Evolutionary conservation across 2,329 filamentous ascomycete species (phyloP).

Genomic region (Zymoseptoria tritici): DNA sequence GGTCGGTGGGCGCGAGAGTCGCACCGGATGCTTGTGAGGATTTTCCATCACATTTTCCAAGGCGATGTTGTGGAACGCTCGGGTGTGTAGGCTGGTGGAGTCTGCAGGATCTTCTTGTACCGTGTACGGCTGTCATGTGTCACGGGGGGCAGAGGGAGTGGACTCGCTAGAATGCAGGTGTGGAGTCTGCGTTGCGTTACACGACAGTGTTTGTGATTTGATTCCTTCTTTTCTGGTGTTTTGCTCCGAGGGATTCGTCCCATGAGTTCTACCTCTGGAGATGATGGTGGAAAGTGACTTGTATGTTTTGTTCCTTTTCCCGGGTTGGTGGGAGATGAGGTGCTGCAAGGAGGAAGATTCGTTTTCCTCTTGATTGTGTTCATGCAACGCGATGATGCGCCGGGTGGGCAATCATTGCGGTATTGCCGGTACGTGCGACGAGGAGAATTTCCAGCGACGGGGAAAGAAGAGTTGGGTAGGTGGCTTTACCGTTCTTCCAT

Average conservation of each 20-base stretch:
- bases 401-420: neutral
- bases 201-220: neutral
- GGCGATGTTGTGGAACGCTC: neutral
- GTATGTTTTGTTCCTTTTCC: too few relatives aligned
- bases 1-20: neutral
- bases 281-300: too few relatives aligned
- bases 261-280: too few relatives aligned
- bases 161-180: neutral
- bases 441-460: neutral
- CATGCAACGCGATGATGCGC: neutral
- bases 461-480: neutral
- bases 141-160: neutral
- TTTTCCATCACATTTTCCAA: neutral
- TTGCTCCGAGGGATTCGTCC: neutral
- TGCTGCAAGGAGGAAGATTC: neutral
- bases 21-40: neutral
- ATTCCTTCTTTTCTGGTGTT: too few relatives aligned
- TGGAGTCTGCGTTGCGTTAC: neutral
- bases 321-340: neutral
- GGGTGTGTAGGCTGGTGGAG: neutral
- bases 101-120: neutral
- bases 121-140: neutral
- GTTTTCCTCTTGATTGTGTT: neutral
- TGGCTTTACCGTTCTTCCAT: neutral
- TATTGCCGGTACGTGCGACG: neutral